These are phyloP conservation scores for Aureobasidium leucospermi DNA, from an alignment of 2,329 filamentous ascomycete genomes.

Conservation along the genomic window DNA sequence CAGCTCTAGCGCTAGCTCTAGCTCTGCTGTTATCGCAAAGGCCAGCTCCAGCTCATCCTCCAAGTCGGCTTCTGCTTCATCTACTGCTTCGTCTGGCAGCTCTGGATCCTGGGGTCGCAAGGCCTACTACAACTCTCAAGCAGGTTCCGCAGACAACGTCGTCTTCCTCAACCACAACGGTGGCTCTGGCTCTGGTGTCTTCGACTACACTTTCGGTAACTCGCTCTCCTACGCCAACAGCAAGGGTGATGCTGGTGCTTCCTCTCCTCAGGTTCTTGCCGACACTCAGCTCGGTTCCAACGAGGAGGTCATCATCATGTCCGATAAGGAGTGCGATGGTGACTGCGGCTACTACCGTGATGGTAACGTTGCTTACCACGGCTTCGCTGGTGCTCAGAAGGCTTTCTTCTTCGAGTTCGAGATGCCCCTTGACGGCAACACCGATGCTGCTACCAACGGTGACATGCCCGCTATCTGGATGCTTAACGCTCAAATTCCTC, in stretches of 20 bases:
- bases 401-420: slow-evolving; percentile 66
- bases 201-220: slow-evolving; percentile 48
- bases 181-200: slow-evolving; percentile 48
- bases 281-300: slow-evolving; percentile 44
- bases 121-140: slow-evolving; percentile 30
- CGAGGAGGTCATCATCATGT: slow-evolving; percentile 46
- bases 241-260: slow-evolving; percentile 40
- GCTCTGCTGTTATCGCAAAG: slow-evolving; percentile 10
- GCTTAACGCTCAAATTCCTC: slow-evolving; percentile 65
- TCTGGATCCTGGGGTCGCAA: slow-evolving; percentile 27
- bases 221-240: slow-evolving; percentile 50
- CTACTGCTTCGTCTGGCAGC: slow-evolving; percentile 17
- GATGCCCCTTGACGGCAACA: slow-evolving; percentile 57
- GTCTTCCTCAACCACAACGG: slow-evolving; percentile 54
- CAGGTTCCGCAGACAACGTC: slow-evolving; percentile 42
- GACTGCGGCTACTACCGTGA: slow-evolving; percentile 33
- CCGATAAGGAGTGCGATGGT: slow-evolving; percentile 41
- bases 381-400: slow-evolving; percentile 63
- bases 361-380: slow-evolving; percentile 47
- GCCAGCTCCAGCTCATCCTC: slow-evolving; percentile 16
- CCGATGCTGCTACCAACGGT: slow-evolving; percentile 32
- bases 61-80: slow-evolving; percentile 15
- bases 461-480: slow-evolving; percentile 68
- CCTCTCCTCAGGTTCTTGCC: slow-evolving; percentile 42
- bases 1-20: slow-evolving; percentile 10